These are phyloP conservation scores for Micractinium conductrix DNA, from an alignment of 139 green algal genomes.

Conservation along the genomic window DNA sequence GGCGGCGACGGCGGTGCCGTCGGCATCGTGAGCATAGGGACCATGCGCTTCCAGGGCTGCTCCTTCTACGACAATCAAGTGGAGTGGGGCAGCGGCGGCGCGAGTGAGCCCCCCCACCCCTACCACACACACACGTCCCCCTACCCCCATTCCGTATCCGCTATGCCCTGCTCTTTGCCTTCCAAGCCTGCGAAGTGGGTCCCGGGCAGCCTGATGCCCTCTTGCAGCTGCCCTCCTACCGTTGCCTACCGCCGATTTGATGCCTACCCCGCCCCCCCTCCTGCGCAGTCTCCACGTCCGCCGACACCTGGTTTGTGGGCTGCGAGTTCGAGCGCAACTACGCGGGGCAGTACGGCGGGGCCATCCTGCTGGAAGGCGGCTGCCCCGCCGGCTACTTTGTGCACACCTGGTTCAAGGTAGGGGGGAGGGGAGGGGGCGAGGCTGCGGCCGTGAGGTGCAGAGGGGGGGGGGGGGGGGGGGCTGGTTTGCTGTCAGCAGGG, in stretches of 20 bases:
- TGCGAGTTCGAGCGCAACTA: conserved; percentile 31
- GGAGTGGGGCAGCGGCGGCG: conserved; percentile 30
- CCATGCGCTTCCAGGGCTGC: conserved; percentile 22
- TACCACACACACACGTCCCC: background rate
- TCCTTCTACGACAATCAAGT: conserved; percentile 37
- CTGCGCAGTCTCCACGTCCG: conserved; percentile 19
- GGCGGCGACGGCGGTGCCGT: conserved; percentile 34
- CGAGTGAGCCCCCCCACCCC: background rate
- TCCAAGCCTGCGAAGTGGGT: no score
- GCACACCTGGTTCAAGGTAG: conserved; percentile 3
- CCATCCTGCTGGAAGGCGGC: conserved; percentile 37
- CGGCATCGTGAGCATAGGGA: background rate
- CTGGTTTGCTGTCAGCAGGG: no score
- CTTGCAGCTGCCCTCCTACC: background rate
- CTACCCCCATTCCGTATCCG: background rate
- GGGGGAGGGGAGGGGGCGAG: no score
- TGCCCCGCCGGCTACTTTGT: conserved; percentile 35
- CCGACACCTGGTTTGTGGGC: conserved; percentile 33
- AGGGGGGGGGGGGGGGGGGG: no score
- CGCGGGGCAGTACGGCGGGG: conserved; percentile 24
- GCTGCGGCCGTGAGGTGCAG: no score
- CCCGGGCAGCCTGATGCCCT: background rate
- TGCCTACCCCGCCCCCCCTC: no score
- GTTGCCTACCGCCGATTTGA: background rate
- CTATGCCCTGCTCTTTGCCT: no score